Conservation (phyloP, 371 early-diverging fungal genomes). For the Cokeromyces recurvatus region DNA sequence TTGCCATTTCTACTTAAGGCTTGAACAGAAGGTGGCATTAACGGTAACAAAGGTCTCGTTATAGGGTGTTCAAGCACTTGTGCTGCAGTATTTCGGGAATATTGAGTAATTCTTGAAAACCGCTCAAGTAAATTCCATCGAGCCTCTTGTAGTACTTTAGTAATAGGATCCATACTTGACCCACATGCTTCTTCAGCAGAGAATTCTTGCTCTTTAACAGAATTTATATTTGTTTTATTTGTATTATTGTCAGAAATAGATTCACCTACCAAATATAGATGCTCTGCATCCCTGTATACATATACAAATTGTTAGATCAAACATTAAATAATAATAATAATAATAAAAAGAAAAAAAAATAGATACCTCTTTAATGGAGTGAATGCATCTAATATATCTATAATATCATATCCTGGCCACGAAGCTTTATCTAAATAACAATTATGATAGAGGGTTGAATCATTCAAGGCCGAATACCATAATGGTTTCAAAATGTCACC, state of each 20-base stretch:
- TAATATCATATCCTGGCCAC: constrained; percentile 39
- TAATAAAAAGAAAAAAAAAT: too few relatives aligned
- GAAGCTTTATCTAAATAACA: constrained; percentile 1
- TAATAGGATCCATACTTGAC: constrained; percentile 3
- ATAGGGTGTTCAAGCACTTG: constrained; percentile 67
- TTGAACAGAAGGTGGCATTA: constrained; percentile 16
- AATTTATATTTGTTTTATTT: too few relatives aligned
- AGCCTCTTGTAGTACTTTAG: constrained; percentile 24
- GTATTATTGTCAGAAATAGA: too few relatives aligned
- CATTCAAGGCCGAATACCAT: constrained; percentile 17
- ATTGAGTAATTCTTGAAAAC: constrained; percentile 72
- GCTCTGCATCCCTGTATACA: too few relatives aligned
- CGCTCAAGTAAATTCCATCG: constrained; percentile 75
- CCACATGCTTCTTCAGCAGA: too few relatives aligned
- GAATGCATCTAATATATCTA: constrained; percentile 40
- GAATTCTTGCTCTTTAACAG: too few relatives aligned
- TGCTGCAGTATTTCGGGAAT: constrained; percentile 66
- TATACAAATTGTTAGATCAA: too few relatives aligned
- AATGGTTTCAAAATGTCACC: constrained; percentile 34
- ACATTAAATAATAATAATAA: too few relatives aligned
- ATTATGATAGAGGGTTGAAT: background rate
- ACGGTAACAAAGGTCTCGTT: background rate
- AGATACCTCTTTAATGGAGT: constrained; percentile 27
- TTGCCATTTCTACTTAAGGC: constrained; percentile 37
- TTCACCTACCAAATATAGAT: constrained; percentile 11